Conservation (phyloP, 441 rosid species). For the Euphorbia celastroides region DNA sequence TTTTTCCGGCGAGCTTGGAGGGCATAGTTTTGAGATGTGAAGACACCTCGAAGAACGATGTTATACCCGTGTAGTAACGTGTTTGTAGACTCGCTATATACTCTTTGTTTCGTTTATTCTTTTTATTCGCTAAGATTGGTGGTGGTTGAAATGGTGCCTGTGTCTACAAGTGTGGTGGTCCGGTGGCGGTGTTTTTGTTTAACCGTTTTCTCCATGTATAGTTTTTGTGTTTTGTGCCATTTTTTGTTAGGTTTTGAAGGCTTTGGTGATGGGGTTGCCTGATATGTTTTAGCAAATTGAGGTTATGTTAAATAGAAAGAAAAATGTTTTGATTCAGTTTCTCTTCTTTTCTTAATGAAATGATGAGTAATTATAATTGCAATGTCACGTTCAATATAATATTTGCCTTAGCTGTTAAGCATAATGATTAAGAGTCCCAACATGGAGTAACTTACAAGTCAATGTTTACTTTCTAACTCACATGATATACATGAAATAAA, state of each 20-base stretch:
- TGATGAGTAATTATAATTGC: no score
- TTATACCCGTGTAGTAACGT: constrained; percentile 40
- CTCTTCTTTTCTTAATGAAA: no score
- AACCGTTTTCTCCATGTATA: no score
- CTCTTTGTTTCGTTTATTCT: background rate
- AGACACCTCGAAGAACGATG: constrained; percentile 89
- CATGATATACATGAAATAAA: no score
- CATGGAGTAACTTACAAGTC: no score
- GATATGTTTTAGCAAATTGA: constrained; percentile 28
- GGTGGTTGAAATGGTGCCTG: no score
- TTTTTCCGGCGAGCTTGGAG: constrained; percentile 85
- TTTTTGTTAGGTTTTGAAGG: constrained; percentile 9
- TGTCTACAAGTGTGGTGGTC: background rate
- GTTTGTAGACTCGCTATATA: background rate
- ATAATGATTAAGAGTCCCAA: no score
- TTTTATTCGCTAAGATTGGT: background rate
- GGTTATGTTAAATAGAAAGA: constrained; percentile 24
- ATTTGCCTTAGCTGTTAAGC: no score
- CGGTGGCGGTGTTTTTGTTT: no score
- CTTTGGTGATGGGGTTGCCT: constrained; percentile 28
- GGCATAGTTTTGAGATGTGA: constrained; percentile 96
- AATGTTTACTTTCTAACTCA: no score
- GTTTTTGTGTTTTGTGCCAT: no score
- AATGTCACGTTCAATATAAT: no score
- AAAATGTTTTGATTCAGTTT: background rate